Percentiles rank a stretch among this genome's conserved stretches.
Evolutionary conservation across 441 rosid genomes (phyloP).

Genomic region (Capsella rubella): DNA sequence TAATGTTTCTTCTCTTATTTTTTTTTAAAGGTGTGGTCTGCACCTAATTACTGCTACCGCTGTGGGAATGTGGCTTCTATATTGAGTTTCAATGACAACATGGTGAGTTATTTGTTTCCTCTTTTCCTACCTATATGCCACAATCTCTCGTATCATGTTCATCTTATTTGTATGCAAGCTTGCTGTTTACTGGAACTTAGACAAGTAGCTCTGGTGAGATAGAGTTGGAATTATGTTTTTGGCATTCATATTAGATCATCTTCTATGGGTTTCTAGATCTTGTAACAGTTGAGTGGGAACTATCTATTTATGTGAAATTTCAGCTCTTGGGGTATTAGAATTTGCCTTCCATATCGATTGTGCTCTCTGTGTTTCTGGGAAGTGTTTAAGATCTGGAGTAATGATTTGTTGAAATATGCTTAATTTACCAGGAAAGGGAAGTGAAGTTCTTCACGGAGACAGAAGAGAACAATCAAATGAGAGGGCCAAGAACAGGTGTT

Average conservation of each 20-base stretch:
- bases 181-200: constrained; percentile 7
- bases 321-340: constrained; percentile 7
- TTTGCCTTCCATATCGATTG: neutral
- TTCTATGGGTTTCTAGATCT: constrained; percentile 11
- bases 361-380: constrained; percentile 10
- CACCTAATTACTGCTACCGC: constrained; percentile 98
- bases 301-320: constrained; percentile 2
- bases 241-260: neutral
- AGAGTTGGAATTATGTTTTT: constrained; percentile 3
- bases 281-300: neutral
- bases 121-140: constrained; percentile 5
- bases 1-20: constrained; percentile 40
- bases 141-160: constrained; percentile 7
- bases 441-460: constrained; percentile 98
- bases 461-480: constrained; percentile 99
- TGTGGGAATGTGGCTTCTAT: constrained; percentile 99
- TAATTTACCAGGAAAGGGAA: constrained; percentile 76
- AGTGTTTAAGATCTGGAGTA: constrained; percentile 1
- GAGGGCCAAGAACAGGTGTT: constrained; percentile 99
- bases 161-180: neutral
- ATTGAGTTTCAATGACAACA: constrained; percentile 96
- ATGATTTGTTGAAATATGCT: constrained; percentile 11
- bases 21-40: constrained; percentile 93
- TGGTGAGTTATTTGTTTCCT: constrained; percentile 64
- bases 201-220: constrained; percentile 3